phyloP scores from a whole-genome alignment of 169 alveolate genomes.

The Amoebophrya sp. region DNA sequence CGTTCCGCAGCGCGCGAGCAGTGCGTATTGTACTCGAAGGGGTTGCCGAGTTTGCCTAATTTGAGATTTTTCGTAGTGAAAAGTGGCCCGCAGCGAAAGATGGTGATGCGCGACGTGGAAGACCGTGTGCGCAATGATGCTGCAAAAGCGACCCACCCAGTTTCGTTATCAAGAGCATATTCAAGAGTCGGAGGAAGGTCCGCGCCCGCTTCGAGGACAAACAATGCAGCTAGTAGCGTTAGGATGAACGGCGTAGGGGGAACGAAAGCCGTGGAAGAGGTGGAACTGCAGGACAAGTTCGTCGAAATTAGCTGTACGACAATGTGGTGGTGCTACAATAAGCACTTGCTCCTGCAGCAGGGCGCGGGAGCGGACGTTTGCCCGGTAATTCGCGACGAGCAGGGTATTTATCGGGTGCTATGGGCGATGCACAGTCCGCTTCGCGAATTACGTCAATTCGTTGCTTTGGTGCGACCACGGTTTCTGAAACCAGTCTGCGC shows the following conservation, averaged over 20 bases:
- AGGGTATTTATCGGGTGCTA: neutral
- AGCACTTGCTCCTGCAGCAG: neutral
- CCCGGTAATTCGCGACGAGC: neutral
- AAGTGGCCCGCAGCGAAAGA: neutral
- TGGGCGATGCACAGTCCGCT: slow-evolving; percentile 21
- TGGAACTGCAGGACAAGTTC: neutral
- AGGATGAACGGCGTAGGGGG: neutral
- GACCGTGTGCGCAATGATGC: neutral
- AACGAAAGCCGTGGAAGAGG: slow-evolving; percentile 11
- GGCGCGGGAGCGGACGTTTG: neutral
- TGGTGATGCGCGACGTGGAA: neutral
- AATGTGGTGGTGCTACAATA: slow-evolving; percentile 16
- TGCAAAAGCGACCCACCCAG: too few relatives aligned
- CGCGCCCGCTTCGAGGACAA: neutral
- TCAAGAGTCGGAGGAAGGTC: too few relatives aligned
- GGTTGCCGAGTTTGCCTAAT: neutral
- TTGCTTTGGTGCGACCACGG: neutral
- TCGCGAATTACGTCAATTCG: neutral
- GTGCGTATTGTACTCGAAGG: neutral
- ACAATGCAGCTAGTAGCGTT: neutral
- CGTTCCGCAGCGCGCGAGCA: neutral
- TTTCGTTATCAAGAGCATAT: too few relatives aligned
- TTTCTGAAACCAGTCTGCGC: neutral
- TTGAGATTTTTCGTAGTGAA: neutral
- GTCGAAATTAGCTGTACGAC: slow-evolving; percentile 9